Evolutionary conservation across 805 yeast species (phyloP), one percentile per base, ranked within the genome.

Genomic region (Kuraishia hungarica): DNA sequence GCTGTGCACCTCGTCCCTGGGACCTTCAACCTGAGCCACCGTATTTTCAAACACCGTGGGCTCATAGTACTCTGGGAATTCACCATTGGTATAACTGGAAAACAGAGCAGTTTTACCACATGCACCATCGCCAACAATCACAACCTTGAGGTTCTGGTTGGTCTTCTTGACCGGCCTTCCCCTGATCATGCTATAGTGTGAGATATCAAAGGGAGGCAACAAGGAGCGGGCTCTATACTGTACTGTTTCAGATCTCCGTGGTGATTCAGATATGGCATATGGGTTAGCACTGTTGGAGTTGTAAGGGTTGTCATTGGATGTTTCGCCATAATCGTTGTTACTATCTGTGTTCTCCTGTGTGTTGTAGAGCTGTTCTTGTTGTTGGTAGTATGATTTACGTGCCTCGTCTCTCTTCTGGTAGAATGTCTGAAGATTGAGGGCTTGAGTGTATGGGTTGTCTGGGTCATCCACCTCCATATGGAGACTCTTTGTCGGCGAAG

Each of bases 101-200:
- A 64, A 54, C 61, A 89, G 68, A 62, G 92, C 86, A 0, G 96
- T 90, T 67, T 89, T 89, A n/a, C 97, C 97, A 66, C 94, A 86
- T 19, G 89, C 92, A 62, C 93, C 91, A 67, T 89, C 97, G 7
- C 97, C 96, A 10, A 90, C 94, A 26, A 87, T 87, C 13, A 89
- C 96, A 20, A 70, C 61, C 52, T 71, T 71, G 57, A 68, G 62
- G 51, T 66, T 60, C 50, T 58, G 54, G 19, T 54, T 29, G 51
- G 52, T 54, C 47, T 55, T 57, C 29, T 53, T 57, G 21, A 51
- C 49, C 1, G 54, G 11, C 17, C 43, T 35, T 3, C 11, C 43
- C 11, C 43, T 10, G 43, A 35, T 35, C 17, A 35, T 35, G 43
- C 43, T 35, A 13, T 35, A 35, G 43, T 35, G 43, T 10, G 43